Conservation (phyloP, 2,329 filamentous ascomycete genomes). For the Pseudogymnoascus sp. region DNA sequence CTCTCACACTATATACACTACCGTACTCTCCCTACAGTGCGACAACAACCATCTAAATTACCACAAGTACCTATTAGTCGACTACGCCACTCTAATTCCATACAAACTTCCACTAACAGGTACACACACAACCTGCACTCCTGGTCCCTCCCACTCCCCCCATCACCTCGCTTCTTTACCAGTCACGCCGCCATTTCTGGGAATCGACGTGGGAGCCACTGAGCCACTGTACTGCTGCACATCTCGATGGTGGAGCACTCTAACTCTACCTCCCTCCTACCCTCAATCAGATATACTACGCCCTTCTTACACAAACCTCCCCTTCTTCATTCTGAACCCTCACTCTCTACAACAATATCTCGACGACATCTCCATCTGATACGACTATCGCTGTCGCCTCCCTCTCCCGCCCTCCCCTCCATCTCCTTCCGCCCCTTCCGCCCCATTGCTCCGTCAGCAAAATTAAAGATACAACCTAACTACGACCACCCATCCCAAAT, state of each 20-base stretch:
- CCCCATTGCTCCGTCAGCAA: background rate
- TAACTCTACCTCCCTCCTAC: background rate
- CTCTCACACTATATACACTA: too few relatives aligned
- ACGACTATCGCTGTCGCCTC: background rate
- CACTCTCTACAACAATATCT: background rate
- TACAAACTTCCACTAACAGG: too few relatives aligned
- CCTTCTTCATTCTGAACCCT: background rate
- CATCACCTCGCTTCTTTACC: background rate
- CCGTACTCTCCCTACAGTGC: too few relatives aligned
- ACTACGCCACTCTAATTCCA: too few relatives aligned
- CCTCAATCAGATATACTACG: slow-evolving; percentile 1
- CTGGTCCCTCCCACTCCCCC: background rate
- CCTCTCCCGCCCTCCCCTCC: background rate
- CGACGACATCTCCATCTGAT: background rate
- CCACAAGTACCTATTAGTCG: too few relatives aligned
- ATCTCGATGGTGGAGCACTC: slow-evolving; percentile 2
- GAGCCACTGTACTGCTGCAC: background rate
- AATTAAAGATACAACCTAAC: background rate
- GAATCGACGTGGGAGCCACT: background rate
- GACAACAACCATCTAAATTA: too few relatives aligned
- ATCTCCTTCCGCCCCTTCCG: background rate
- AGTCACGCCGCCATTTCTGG: background rate
- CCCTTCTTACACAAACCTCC: background rate
- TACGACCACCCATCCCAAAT: background rate
- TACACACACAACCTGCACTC: background rate